phyloP scores from a whole-genome alignment of 1,284 basidiomycete species.

The Kalmanozyma brasiliensis region DNA sequence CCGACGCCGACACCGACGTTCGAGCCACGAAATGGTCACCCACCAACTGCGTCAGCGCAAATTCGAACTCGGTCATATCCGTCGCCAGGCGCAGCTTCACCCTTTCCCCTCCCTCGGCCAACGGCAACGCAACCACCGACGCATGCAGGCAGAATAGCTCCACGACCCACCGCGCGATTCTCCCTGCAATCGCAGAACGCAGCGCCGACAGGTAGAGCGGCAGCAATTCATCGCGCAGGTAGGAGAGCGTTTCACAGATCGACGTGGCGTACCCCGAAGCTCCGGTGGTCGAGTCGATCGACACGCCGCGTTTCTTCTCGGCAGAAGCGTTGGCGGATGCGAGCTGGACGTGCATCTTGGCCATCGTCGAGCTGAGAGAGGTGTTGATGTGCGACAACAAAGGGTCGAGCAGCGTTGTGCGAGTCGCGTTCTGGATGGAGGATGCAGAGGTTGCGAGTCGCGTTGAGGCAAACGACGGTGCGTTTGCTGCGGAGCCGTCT shows the following conservation, averaged over 20 bases:
- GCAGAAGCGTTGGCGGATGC: not conserved
- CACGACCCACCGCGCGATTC: not conserved
- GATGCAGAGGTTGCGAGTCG: not conserved
- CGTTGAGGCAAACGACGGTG: slow-evolving; percentile 6
- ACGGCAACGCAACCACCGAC: slow-evolving; percentile 74
- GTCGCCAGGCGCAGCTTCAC: slow-evolving; percentile 90
- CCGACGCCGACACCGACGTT: too few species aligned
- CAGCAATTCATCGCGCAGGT: slow-evolving; percentile 7
- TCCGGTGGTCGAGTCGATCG: slow-evolving; percentile 22
- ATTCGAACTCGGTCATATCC: slow-evolving; percentile 96
- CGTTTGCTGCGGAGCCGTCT: not conserved
- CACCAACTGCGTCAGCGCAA: slow-evolving; percentile 71
- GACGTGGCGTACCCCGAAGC: slow-evolving; percentile 22
- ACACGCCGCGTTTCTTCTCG: slow-evolving; percentile 2
- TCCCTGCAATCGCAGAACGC: not conserved
- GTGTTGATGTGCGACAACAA: not conserved
- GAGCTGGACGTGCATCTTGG: slow-evolving; percentile 29
- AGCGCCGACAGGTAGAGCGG: slow-evolving; percentile 11
- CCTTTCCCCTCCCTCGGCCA: slow-evolving; percentile 76
- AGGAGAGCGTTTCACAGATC: slow-evolving; percentile 12
- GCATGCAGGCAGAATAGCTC: slow-evolving; percentile 83
- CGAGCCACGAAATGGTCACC: slow-evolving; percentile 3
- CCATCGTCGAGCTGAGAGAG: not conserved
- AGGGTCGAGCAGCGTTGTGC: slow-evolving; percentile 2
- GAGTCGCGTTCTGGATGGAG: not conserved